A percentile compares a stretch with the other conserved stretches of the same genome.
Evolutionary conservation across 345 rosid genomes (phyloP).

Genomic region (Lumnitzera racemosa): DNA sequence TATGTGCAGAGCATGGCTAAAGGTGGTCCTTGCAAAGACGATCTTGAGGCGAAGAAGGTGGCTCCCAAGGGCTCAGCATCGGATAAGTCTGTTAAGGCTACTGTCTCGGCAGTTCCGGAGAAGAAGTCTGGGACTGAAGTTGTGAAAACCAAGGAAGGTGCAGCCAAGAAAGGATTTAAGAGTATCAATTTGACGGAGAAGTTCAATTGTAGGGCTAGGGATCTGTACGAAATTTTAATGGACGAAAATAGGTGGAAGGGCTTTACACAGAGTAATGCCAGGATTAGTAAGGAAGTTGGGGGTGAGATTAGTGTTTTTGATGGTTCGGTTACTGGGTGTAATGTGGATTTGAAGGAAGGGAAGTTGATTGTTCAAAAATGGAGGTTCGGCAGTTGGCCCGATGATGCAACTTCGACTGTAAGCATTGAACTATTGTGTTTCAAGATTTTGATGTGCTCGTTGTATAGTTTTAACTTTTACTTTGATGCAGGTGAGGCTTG

Average conservation of each 20-base stretch:
- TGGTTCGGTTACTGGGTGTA: conserved; percentile 79
- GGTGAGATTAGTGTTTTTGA: conserved; percentile 79
- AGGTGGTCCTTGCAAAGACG: conserved; percentile 86
- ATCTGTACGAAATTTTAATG: conserved; percentile 88
- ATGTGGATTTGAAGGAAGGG: conserved; percentile 77
- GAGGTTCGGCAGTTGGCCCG: conserved; percentile 98
- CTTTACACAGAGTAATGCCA: conserved; percentile 87
- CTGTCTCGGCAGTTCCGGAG: conserved; percentile 6
- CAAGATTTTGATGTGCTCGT: not conserved
- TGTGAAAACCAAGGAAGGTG: conserved; percentile 20
- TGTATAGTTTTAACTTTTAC: not conserved
- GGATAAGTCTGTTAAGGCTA: conserved; percentile 1
- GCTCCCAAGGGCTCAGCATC: conserved; percentile 29
- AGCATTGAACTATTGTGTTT: conserved; percentile 5
- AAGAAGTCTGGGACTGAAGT: conserved; percentile 14
- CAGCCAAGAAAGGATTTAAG: conserved; percentile 58
- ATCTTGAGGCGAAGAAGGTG: conserved; percentile 60
- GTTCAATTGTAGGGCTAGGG: conserved; percentile 73
- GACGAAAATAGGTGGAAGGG: conserved; percentile 98
- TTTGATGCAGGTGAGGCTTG: conserved; percentile 60
- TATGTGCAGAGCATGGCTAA: conserved; percentile 69
- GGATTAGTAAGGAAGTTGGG: conserved; percentile 76
- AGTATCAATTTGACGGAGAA: conserved; percentile 72
- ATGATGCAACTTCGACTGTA: conserved; percentile 77
- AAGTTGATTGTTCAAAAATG: conserved; percentile 87